These are phyloP conservation scores for Phytophthora cajani DNA, from an alignment of 352 stramenopile species.

Conservation along the genomic window DNA sequence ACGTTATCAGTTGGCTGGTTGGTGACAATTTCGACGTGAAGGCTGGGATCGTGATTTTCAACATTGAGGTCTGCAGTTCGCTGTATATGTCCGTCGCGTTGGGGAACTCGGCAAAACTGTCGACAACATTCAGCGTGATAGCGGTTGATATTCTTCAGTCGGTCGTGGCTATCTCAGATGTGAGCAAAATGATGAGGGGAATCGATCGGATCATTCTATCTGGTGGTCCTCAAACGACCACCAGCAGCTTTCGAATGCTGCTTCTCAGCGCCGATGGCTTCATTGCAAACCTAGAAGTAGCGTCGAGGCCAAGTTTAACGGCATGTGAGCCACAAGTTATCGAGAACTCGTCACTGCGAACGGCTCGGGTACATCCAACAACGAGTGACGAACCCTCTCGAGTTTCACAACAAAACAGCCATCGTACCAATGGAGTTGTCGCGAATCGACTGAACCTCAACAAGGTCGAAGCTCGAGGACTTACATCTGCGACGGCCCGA, in stretches of 20 bases:
- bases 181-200: not conserved
- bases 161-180: not conserved
- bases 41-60: constrained; percentile 2
- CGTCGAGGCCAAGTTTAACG: too few relatives aligned
- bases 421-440: not conserved
- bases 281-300: too few relatives aligned
- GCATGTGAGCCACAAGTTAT: not conserved
- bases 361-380: not conserved
- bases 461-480: not conserved
- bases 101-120: not conserved
- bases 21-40: not conserved
- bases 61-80: not conserved
- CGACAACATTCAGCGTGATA: not conserved
- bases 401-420: not conserved
- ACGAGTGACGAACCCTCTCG: not conserved
- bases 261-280: too few relatives aligned
- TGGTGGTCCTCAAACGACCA: not conserved
- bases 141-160: not conserved
- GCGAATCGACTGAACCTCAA: not conserved
- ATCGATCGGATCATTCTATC: not conserved
- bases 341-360: not conserved
- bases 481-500: not conserved
- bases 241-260: not conserved
- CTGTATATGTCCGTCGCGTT: constrained; percentile 2
- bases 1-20: not conserved